Evolutionary conservation across 2,329 filamentous ascomycete species (phyloP), one percentile per base, ranked within the genome.

Genomic region (Cadophora malorum): DNA sequence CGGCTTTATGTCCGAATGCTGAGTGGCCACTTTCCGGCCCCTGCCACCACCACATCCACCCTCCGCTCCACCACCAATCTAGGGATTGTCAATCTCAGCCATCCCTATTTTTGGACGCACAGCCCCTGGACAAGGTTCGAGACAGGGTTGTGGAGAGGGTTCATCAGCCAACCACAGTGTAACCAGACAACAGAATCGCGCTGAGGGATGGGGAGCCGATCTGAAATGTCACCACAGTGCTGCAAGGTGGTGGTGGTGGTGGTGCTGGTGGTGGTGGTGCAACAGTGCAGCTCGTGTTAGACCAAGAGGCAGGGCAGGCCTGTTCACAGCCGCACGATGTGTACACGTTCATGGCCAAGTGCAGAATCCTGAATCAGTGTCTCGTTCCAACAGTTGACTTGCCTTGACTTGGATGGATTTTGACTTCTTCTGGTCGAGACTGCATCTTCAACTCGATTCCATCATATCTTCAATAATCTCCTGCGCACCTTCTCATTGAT

Each of bases 131-230:
- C 21, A 9, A 61, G 25, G 58, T 45, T 45, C 41, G 10, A 45
- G 41, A 45, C 41, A 45, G 41, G 21, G 10, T 35, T 59, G 3
- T 28, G 23, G 33, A 14, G 35, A 14, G 55, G 56, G 64, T 60
- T 65, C 53, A 58, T 49, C 63, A 65, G 64, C 64, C 45, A 65
- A 65, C 64, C 64, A 65, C 55, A 50, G 35, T 19, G 23, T 9
- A 47, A 23, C 50, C 21, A 12, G 35, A 23, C 56, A 41, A 38
- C 33, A 38, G 6, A 60, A 60, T 60, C 41, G 41, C 14, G 10
- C 41, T 45, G 41, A 45, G 41, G 41, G 41, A 45, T 45, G 41
- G 12, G 28, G 28, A 28, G 28, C 28, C 28, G 28, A 28, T 28
- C 28, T 28, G 5, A 28, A 28, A 28, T 28, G 28, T 28, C 28